Conservation (phyloP, 352 stramenopile species). For the Phytophthora sp. region DNA sequence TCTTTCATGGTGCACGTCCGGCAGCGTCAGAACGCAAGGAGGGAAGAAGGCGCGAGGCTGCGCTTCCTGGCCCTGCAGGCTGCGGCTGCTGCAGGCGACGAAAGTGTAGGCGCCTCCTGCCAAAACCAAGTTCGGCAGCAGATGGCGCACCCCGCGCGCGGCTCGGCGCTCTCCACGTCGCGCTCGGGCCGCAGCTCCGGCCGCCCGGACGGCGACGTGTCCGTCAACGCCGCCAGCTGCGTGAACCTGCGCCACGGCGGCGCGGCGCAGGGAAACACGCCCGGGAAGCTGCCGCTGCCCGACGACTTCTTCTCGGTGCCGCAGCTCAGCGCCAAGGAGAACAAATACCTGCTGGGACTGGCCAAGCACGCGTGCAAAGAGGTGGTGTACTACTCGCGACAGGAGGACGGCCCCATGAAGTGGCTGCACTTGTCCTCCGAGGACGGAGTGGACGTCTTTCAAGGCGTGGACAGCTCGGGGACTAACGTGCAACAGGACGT, state of each 20-base stretch:
- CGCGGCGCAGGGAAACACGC: slow-evolving; percentile 13
- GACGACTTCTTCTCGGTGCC: slow-evolving; percentile 76
- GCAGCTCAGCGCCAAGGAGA: slow-evolving; percentile 64
- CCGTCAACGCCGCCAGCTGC: slow-evolving; percentile 28
- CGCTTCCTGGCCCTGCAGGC: neutral
- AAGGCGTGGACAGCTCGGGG: slow-evolving; percentile 62
- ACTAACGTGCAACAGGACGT: slow-evolving; percentile 11
- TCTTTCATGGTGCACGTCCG: slow-evolving; percentile 4
- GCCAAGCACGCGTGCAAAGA: slow-evolving; percentile 86
- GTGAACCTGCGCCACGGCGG: slow-evolving; percentile 27
- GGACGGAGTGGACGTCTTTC: slow-evolving; percentile 77
- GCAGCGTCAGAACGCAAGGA: slow-evolving; percentile 21
- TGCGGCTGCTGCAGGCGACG: neutral
- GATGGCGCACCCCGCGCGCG: no score
- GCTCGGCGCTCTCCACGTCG: slow-evolving; percentile 19
- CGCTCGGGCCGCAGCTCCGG: slow-evolving; percentile 13
- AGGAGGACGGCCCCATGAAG: slow-evolving; percentile 68
- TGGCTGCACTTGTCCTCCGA: slow-evolving; percentile 79
- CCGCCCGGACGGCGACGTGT: slow-evolving; percentile 10
- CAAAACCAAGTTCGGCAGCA: no score
- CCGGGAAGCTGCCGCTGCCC: slow-evolving; percentile 56
- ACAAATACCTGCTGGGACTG: slow-evolving; percentile 68
- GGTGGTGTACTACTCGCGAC: slow-evolving; percentile 84
- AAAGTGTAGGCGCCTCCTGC: no score
- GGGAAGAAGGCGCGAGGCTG: slow-evolving; percentile 9